Base-by-base conservation (phyloP, 148 eudicot species). In the Rhododendron molle region DNA sequence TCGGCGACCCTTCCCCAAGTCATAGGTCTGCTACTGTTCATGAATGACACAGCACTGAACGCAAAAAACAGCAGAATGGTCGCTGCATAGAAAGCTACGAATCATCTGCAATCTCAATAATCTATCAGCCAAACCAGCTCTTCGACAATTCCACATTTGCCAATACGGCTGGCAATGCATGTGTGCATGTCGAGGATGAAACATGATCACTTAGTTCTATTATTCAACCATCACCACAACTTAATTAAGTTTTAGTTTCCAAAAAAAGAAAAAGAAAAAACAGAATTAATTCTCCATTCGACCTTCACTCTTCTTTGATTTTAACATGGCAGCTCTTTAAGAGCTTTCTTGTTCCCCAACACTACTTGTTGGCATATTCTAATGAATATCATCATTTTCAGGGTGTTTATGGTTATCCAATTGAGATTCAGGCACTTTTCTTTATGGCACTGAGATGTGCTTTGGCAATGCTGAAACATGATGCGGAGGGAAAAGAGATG, bases 361-460 rank as follows among this genome's bases (percentile, higher is more conserved):
- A 30, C 47, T 81, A 21, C 67, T 7, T 14, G 28, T 46, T 80
- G n/a, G 16, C 32, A 72, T 65, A 62, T 82, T 23, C 71, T 89
- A 81, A 76, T 47, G 52, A 12, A 47, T 30, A 71, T 60, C 34
- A 15, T 56, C 85, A 21, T 44, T 81, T 90, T 82, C 96, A 97
- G 99, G 99, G 99, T 5, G 77, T 97, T 46, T 97, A 97, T 88
- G 99, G 99, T 73, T 97, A 97, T 83, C 99, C 99, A n/a, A 97
- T 95, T 65, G 99, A 97, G 88, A 97, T 97, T 85, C 99, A 97
- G 92, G 92, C 98, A 16, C 97, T 97, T 83, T 97, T 97, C 94
- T 97, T 95, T 76, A 97, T 97, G 99, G 88, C 98, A 20, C 84
- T 97, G 87, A 91, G 98, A 88, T 92, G 91, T 90, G 98, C 99